Evolutionary conservation across 176 grass and related monocot genomes (phyloP), one percentile per base, ranked within the genome.

Genomic region (Eremochloa ophiuroides): DNA sequence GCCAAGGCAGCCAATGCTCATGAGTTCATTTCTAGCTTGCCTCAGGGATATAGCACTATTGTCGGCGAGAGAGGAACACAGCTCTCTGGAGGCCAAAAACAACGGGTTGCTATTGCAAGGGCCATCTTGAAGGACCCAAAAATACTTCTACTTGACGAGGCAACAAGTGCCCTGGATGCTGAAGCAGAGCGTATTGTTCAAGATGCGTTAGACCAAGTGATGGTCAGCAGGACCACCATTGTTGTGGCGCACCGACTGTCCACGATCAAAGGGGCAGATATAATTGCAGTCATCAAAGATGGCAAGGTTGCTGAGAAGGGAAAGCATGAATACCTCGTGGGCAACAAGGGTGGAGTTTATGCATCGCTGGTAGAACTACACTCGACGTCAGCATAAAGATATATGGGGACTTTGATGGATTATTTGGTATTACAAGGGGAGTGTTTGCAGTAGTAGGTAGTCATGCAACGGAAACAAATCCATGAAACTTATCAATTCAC

Each of bases 1-100:
- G 81, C 87, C 33, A 90, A 84, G 84, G 66, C 76, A 40, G 81
- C 84, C 7, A 87, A 93, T 2, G 84, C 77, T n/a, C 84, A 89
- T 38, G 80, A 77, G 67, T 89, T 93, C 76, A 75, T 93, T 66
- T 84, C 66, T 1, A 75, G 77, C 55, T 47, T 90, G 72, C 91
- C 84, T 26, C 48, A 87, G 4, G 91, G 87, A 68, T 90, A 89
- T 41, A 71, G 16, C 20, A 93, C 91, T 2, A 75, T 53, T 0
- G 85, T 93, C 3, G 91, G 91, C 0, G 91, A 90, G 65, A 71
- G 87, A 62, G 87, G 91, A 61, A 55, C 79, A 16, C 84, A 85
- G 12, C 78, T 93, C 26, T 93, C 91, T 30, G 88, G 91, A 62
- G 88, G 88, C 12, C 88, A 93, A 44, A 90, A 90, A 17, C 91